Base-by-base conservation (phyloP, 73 alveolate species). In the Breviolum minutum region DNA sequence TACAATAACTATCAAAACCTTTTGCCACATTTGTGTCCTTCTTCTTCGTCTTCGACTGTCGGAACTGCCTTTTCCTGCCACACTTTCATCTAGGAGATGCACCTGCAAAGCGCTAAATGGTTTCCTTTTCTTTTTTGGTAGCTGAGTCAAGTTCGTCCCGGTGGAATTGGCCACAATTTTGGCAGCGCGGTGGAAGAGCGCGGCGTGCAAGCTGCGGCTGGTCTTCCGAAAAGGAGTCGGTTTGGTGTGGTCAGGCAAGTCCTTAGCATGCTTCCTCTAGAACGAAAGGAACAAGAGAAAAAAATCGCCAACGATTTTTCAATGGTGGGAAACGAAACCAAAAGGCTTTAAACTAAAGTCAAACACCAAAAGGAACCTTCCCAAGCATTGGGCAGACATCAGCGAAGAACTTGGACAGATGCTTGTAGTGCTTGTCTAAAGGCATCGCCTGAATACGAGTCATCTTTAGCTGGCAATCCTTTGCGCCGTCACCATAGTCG, bases 101-200 rank as follows among this genome's bases (percentile, higher is more conserved):
- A 84, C 62, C 26, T 32, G 73, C 92, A 82, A 40, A 82, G 92
- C 92, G 74, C 92, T 82, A 73, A 82, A 82, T 8, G 92, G 19
- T 40, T 54, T 82, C 92, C 54, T 40, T 13, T 26, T 13, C 29
- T 32, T 32, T 79, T 12, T 26, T 10, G 87, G 14, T 7, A 19
- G 63, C 22, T 26, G 22, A 71, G 82, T 71, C 63, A 9, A 20
- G 26, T 9, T n/a, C 71, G 71, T 81, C 66, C 17, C 10, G 90
- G 30, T 81, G 68, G 29, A 5, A 19, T 61, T 7, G 12, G 69
- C 64, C 20, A 6, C 11, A 14, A 29, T 12, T 16, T 54, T 32
- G 54, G 93, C 73, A 22, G 93, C 93, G 5, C 93, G 93, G 48
- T 83, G 93, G 76, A 83, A 83, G 24, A 83, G 60, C 24, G 93